Evolutionary conservation across 805 yeast species (phyloP), one percentile per base, ranked within the genome.

Genomic region (Huiozyma sinensis): DNA sequence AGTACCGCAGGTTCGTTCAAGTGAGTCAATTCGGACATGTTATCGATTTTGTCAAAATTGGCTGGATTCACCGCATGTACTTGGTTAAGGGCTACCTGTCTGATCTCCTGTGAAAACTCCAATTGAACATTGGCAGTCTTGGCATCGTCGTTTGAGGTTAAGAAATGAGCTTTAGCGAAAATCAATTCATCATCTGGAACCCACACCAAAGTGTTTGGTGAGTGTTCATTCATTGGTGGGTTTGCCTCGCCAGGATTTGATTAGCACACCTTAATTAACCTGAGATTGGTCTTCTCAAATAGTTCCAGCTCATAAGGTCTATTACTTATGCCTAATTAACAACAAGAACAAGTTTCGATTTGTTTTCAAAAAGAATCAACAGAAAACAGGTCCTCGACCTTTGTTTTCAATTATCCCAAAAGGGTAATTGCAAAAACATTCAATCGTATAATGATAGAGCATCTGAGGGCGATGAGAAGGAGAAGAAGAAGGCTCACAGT

Each of bases 1-100:
- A 92, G 75, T n/a, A 92, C 97, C 0, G 95, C 83, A 0, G 98
- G 95, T 60, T 92, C 99, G 61, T 90, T 92, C 48, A 92, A 70
- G 62, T 81, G 87, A 0, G 99, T 92, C 50, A 92, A 70, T 53
- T 89, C 95, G 0, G 97, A 97, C 89, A 92, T 86, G 56, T 92
- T 96, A 52, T 83, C 79, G 47, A 94, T 90, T 54, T 79, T 82
- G 62, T 92, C 94, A 63, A 92, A 92, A 52, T 84, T 83, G 7
- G 80, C 70, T 1, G 99, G 98, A 57, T 92, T 92, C 42, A 89
- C 72, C 42, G 66, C 63, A 17, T 59, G 61, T 8, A 71, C 66
- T 28, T 69, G 68, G 5, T 77, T 68, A 11, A 49, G 44, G 5
- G 48, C 45, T 24, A 52, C 36, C 12, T 53, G 49, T 10, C 40